Percentiles rank a stretch among this genome's conserved stretches.
Evolutionary conservation across 768 basidiomycete species (phyloP).

Genomic region (Mycena venus): DNA sequence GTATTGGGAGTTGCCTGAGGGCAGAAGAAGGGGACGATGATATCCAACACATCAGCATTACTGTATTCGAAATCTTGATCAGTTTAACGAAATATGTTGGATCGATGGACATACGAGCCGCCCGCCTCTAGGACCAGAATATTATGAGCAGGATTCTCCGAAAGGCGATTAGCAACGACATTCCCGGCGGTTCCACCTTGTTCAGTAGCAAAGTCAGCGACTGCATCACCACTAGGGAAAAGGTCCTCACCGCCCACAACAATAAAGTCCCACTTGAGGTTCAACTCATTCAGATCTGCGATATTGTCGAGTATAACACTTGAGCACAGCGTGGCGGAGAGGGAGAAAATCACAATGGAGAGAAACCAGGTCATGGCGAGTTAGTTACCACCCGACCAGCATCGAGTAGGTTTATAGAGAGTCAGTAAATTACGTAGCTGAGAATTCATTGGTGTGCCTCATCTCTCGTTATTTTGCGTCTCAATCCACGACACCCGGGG

Average conservation of each 20-base stretch:
- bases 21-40: slow-evolving; percentile 17
- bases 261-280: slow-evolving; percentile 13
- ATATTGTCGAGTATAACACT: not conserved
- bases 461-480: too few species aligned
- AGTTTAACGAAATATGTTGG: not conserved
- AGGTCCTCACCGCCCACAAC: not conserved
- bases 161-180: not conserved
- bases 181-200: not conserved
- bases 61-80: not conserved
- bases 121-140: slow-evolving; percentile 52
- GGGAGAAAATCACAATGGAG: not conserved
- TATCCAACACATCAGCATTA: not conserved
- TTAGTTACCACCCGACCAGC: not conserved
- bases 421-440: not conserved
- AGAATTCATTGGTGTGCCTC: not conserved
- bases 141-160: slow-evolving; percentile 17
- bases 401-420: not conserved
- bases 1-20: slow-evolving; percentile 19
- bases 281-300: not conserved
- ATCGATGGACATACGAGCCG: slow-evolving; percentile 30
- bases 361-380: not conserved
- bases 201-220: too few species aligned
- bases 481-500: too few species aligned
- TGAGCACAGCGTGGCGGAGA: not conserved
- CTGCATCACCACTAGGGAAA: too few species aligned